Evolutionary conservation across 768 basidiomycete species (phyloP), one percentile per base, ranked within the genome.

Genomic region (Boletales sp.): DNA sequence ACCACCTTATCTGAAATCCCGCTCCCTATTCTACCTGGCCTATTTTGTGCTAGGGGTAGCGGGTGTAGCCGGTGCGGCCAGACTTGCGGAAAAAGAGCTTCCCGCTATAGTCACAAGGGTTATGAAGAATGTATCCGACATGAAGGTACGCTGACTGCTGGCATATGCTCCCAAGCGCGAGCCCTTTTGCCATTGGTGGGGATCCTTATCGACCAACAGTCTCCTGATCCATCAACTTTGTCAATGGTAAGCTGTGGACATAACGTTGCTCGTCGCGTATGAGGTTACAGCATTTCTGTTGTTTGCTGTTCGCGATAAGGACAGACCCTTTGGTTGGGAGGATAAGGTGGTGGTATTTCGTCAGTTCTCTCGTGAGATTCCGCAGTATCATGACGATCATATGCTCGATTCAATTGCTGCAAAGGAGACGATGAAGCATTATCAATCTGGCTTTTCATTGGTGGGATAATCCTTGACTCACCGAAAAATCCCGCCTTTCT

Each of bases 131-230:
- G 21, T 46, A 49, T 54, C 51, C 54, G 57, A 51, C 41, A 55
- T 53, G 44, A 55, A 51, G n/a, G 36, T 44, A 50, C 33, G 49
- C 36, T 7, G 7, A 6, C 25, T 6, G 25, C 25, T 38, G 17
- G 54, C 50, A 13, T 49, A 17, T 32, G 28, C 51, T 49, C 38
- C 33, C 39, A 50, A 46, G 42, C 35, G 25, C 41, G 53, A 52
- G 52, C 33, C n/a, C 37, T 49, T 63, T 64, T n/a, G 61, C 47
- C 44, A 66, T 68, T 66, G 59, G 64, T 48, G 44, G 50, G 36
- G 41, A 45, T 36, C 33, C 46, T 39, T 53, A 52, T 50, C 51
- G 32, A 39, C 18, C 19, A 54, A 55, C 46, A 37, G 7, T 1
- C 25, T 28, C 36, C 17, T 41, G 43, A 56, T 53, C 35, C n/a